Evolutionary conservation across 176 grass and related monocot genomes (phyloP), one percentile per base, ranked within the genome.

Genomic region (Oryza meridionalis): DNA sequence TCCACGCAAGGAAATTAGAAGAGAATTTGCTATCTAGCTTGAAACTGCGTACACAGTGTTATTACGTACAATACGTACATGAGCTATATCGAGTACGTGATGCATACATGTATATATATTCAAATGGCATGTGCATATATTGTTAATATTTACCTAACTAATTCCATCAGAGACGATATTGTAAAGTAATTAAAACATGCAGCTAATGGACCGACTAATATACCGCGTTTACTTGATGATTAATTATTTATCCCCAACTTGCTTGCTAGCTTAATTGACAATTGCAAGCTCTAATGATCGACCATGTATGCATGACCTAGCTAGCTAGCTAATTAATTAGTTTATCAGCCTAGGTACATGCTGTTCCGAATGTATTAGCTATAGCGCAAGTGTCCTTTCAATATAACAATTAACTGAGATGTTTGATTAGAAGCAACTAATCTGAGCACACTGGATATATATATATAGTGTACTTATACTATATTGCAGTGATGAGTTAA

Each of bases 361-460:
- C 10, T 68, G 43, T 50, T 69, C 11, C 21, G 27, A 11, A 19
- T 72, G 51, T 22, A 62, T 29, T 27, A 73, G 43, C 12, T 17
- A 70, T 7, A 42, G 31, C 35, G 31, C 81, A 84, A 76, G 72
- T 76, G 62, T 67, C 49, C 24, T 29, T 71, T 67, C 17, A 67
- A 67, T 84, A 53, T 53, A 15, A 22, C 40, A 68, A 62, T 66
- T 38, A 65, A 50, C 13, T 8, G 42, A 38, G 71, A 50, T 44
- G 44, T 31, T 84, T 84, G 72, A 29, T 72, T 38, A 11, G 72
- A 76, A 76, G 82, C 82, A 84, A 76, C 82, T 32, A 38, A 67
- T 31, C 45, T 76, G 72, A 22, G 53, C 53, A 58, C 33, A 83
- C 63, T 50, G 70, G 59, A 24, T 37, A 6, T 11, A 24, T 37